These are phyloP conservation scores for Plantago coronopus DNA, from an alignment of 305 asterid genomes.

Conservation along the genomic window DNA sequence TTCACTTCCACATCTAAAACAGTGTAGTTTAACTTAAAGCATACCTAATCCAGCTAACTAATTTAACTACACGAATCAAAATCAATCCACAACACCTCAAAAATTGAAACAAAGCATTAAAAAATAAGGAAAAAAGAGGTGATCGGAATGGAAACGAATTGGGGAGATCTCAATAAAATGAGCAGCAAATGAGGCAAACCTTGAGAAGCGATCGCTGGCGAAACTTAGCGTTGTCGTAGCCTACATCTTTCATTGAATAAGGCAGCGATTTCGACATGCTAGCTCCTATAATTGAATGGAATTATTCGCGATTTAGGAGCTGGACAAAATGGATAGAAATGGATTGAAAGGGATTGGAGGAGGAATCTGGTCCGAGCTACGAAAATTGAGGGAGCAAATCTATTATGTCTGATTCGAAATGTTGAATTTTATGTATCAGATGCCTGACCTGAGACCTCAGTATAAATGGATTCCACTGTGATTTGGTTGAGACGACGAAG, in stretches of 20 bases:
- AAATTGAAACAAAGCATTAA: constrained; percentile 13
- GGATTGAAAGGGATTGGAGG: not conserved
- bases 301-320: no score
- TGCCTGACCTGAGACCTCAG: no score
- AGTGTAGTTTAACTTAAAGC: not conserved
- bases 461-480: not conserved
- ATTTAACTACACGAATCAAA: not conserved
- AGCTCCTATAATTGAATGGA: not conserved
- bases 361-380: not conserved
- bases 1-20: no score
- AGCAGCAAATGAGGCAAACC: constrained; percentile 36
- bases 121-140: not conserved
- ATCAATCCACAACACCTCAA: not conserved
- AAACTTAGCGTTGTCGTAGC: constrained; percentile 88
- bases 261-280: constrained; percentile 85
- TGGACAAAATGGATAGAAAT: not conserved
- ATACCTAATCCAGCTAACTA: not conserved
- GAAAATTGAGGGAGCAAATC: constrained; percentile 5
- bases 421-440: not conserved
- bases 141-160: not conserved
- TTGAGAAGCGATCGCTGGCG: constrained; percentile 74
- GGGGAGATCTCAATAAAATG: constrained; percentile 25
- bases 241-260: constrained; percentile 78
- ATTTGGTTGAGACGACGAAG: not conserved
- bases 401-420: not conserved